Percentiles rank a stretch among this genome's conserved stretches.
phyloP scores from a whole-genome alignment of 148 eudicot genomes.

The Cornus controversa region DNA sequence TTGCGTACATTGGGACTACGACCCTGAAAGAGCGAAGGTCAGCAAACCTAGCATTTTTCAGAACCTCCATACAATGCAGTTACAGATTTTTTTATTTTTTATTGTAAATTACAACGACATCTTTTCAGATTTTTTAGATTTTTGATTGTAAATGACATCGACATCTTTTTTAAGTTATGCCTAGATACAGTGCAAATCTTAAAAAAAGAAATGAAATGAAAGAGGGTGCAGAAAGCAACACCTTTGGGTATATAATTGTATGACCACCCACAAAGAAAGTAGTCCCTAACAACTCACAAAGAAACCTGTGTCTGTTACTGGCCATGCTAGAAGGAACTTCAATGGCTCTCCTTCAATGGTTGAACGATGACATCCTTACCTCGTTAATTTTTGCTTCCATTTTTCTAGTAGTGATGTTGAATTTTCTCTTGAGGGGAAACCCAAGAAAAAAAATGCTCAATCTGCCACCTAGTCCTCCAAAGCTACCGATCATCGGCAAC shows the following conservation, averaged over 20 bases:
- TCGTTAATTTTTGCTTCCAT: constrained; percentile 13
- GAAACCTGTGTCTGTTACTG: neutral
- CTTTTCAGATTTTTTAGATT: no score
- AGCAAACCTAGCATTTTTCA: no score
- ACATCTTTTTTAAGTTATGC: no score
- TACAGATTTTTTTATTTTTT: no score
- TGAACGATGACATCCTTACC: constrained; percentile 4
- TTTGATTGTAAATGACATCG: no score
- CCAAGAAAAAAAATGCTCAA: constrained; percentile 9
- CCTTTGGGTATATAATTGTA: neutral
- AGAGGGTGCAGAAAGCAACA: neutral
- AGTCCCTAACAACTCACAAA: no score
- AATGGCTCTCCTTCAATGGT: neutral
- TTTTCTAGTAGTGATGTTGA: constrained; percentile 1
- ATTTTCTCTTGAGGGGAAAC: neutral
- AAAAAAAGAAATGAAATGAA: no score
- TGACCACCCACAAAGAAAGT: neutral
- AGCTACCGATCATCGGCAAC: constrained; percentile 61
- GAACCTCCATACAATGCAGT: no score
- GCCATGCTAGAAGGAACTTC: neutral
- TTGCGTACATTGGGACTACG: no score
- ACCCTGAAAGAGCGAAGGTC: no score
- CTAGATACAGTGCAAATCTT: no score
- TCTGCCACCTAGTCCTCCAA: constrained; percentile 52
- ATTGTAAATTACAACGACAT: no score